Evolutionary conservation across 2,329 filamentous ascomycete species (phyloP).

Genomic region (Penicillium sp.): DNA sequence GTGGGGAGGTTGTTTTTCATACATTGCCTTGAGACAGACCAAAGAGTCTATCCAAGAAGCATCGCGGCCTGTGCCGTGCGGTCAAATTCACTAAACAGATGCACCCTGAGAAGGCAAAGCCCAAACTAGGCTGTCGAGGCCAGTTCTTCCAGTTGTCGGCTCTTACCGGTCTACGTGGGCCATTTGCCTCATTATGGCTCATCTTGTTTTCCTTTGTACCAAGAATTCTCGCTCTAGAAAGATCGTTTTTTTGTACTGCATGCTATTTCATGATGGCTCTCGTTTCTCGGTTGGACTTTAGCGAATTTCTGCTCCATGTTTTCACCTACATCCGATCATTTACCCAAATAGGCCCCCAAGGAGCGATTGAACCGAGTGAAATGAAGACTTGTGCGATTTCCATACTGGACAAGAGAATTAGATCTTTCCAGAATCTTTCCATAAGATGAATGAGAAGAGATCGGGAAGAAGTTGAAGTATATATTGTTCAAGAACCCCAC

Average conservation of each 20-base stretch:
- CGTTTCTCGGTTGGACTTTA: not conserved
- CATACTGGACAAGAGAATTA: too few relatives aligned
- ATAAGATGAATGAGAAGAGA: too few relatives aligned
- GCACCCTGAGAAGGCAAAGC: not conserved
- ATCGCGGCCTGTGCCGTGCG: conserved; percentile 16
- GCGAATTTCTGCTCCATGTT: not conserved
- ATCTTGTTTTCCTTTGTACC: not conserved
- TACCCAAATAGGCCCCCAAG: too few relatives aligned
- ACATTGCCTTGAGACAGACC: conserved; percentile 29
- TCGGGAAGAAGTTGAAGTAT: too few relatives aligned
- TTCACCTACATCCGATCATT: too few relatives aligned
- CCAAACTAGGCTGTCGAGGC: not conserved
- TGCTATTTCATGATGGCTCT: not conserved
- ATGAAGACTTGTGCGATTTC: too few relatives aligned
- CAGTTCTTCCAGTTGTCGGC: not conserved
- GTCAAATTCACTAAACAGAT: conserved; percentile 4
- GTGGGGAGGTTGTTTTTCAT: conserved; percentile 32
- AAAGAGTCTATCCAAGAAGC: conserved; percentile 26
- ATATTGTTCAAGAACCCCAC: too few relatives aligned
- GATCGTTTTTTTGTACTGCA: not conserved
- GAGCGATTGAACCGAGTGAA: too few relatives aligned
- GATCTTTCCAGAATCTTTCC: too few relatives aligned
- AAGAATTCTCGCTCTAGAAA: not conserved
- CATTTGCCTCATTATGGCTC: not conserved
- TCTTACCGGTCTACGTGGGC: not conserved